phyloP scores from a whole-genome alignment of 257 asterid species.

The Salvia rosmarinus region DNA sequence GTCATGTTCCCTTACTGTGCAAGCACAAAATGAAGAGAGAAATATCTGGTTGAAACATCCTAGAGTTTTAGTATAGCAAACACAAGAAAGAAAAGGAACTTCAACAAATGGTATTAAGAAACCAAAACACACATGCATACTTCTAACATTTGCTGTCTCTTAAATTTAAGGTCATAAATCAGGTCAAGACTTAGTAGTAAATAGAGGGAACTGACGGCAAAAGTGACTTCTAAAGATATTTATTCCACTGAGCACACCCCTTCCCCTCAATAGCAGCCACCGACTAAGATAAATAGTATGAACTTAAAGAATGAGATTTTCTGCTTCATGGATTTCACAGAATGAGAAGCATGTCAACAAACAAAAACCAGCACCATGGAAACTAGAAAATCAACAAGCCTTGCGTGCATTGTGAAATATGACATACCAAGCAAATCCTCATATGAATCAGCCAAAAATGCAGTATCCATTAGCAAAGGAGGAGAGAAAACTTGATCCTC shows the following conservation, averaged over 20 bases:
- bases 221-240: constrained; percentile 5
- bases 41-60: not conserved
- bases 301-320: not conserved
- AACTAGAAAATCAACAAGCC: constrained; percentile 20
- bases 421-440: constrained; percentile 95
- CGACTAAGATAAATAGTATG: not conserved
- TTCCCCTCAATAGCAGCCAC: not conserved
- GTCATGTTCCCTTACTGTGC: too few species aligned
- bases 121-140: not conserved
- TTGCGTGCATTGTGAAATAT: constrained; percentile 7
- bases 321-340: constrained; percentile 23
- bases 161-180: not conserved
- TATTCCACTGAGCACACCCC: constrained; percentile 1
- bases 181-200: not conserved
- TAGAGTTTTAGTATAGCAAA: too few species aligned
- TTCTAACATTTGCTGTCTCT: not conserved
- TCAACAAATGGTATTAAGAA: not conserved
- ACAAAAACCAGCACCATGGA: constrained; percentile 23
- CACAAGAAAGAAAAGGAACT: not conserved
- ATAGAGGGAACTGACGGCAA: not conserved
- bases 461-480: constrained; percentile 82
- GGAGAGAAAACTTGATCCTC: constrained; percentile 95
- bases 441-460: constrained; percentile 74
- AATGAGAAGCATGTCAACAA: constrained; percentile 7
- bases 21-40: not conserved